Conservation (phyloP, 108 stramenopile species). For the Cyclotella cryptica region DNA sequence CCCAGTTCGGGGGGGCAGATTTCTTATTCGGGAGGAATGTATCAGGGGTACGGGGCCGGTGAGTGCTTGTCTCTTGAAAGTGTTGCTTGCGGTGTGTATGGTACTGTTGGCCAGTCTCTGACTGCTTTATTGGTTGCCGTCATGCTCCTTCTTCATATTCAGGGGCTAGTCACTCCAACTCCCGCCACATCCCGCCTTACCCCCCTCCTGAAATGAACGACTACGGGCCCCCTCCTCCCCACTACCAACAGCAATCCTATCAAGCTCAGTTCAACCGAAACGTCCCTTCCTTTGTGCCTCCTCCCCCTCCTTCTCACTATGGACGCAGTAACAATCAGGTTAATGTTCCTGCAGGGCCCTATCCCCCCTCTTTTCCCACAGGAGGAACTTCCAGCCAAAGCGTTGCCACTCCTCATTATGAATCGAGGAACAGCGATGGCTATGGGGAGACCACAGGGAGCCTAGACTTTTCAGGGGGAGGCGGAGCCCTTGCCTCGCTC, state of each 20-base stretch:
- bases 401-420: neutral
- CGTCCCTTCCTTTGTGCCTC: constrained; percentile 28
- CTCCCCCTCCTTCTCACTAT: constrained; percentile 13
- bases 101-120: neutral
- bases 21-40: neutral
- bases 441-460: constrained; percentile 7
- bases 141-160: neutral
- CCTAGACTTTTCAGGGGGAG: constrained; percentile 5
- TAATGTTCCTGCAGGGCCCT: constrained; percentile 38
- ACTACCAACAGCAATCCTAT: neutral
- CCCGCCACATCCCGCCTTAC: constrained; percentile 13
- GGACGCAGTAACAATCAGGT: constrained; percentile 8
- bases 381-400: constrained; percentile 10
- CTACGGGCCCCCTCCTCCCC: constrained; percentile 8
- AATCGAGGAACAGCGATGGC: constrained; percentile 17
- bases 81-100: neutral
- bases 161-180: neutral
- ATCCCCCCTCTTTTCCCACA: constrained; percentile 39
- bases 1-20: neutral
- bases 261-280: constrained; percentile 14
- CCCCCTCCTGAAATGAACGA: constrained; percentile 33
- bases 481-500: constrained; percentile 25
- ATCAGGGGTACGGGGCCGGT: constrained; percentile 10
- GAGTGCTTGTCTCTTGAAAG: neutral
- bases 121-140: neutral